Base-by-base conservation (phyloP, 176 grass and related monocot genomes). In the Urochloa ruziziensis region DNA sequence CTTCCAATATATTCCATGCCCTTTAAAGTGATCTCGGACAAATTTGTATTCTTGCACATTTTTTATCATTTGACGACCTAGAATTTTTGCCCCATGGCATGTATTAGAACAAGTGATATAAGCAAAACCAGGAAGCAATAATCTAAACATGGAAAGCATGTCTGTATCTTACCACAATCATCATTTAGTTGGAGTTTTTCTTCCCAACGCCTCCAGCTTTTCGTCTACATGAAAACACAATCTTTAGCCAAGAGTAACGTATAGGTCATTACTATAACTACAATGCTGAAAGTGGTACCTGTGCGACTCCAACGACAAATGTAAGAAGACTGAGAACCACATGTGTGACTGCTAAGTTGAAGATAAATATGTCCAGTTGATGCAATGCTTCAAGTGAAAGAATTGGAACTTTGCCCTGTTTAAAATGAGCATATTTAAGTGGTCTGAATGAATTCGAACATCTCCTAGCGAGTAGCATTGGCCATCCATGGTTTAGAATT, bases 281-380 rank as follows among this genome's bases (percentile, higher is more conserved):
- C 1, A 36, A 28, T 34, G 19, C 3, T 69, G 6, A 52, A n/a
- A 5, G 18, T 60, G 5, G 5, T 86, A 94, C 95, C 89, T 93
- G 90, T 37, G 75, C 70, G 47, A 84, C 74, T 84, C 90, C 95
- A 34, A 95, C 77, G 76, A 91, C 70, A 70, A 93, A 62, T 42
- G 92, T 98, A 32, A 78, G 30, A 70, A 86, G 82, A 67, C 86
- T 93, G 34, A 98, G 86, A 69, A 91, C 39, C 62, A 95, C 93
- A 87, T 98, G 96, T 23, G 82, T 86, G n/a, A 93, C 84, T 0
- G 95, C 95, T 67, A 98, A 68, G 27, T 65, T 89, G 69, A 98
- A 98, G 72, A 98, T 94, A 82, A 98, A 98, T 78, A 95, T 91
- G 82, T 98, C 92, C 27, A 95, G 43, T 46, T 95, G 86, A 75